Percentiles rank a stretch among this genome's conserved stretches.
These are phyloP conservation scores for Phaeomoniella chlamydospora DNA, from an alignment of 2,329 filamentous ascomycete genomes.

Conservation along the genomic window DNA sequence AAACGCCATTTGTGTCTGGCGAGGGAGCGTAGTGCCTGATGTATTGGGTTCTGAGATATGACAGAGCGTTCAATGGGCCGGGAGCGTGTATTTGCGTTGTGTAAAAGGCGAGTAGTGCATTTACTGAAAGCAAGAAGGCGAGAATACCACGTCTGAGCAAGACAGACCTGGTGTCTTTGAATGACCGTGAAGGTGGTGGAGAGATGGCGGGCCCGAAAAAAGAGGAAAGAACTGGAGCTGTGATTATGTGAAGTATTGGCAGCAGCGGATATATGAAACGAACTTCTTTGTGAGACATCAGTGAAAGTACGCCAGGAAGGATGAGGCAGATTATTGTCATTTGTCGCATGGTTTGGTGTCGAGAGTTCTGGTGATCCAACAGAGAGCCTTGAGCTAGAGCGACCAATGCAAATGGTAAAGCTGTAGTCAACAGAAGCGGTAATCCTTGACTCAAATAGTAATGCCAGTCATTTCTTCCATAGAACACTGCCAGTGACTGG, in stretches of 20 bases:
- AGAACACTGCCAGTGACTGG: conserved; percentile 80
- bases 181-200: conserved; percentile 14
- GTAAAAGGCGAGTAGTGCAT: conserved; percentile 59
- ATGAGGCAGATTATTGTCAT: conserved; percentile 45
- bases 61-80: conserved; percentile 60
- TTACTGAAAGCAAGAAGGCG: conserved; percentile 44
- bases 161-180: conserved; percentile 12
- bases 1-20: conserved; percentile 1
- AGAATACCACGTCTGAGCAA: conserved; percentile 40
- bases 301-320: conserved; percentile 51
- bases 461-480: conserved; percentile 78
- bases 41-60: conserved; percentile 62
- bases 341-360: conserved; percentile 15
- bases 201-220: conserved; percentile 45
- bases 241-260: conserved; percentile 69
- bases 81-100: conserved; percentile 64
- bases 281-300: conserved; percentile 90
- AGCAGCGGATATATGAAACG: conserved; percentile 91
- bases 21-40: conserved; percentile 37
- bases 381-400: conserved; percentile 44
- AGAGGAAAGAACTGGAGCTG: conserved; percentile 49
- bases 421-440: conserved; percentile 71
- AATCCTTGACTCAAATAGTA: conserved; percentile 89
- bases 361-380: conserved; percentile 9
- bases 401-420: conserved; percentile 58